Evolutionary conservation across 768 basidiomycete species (phyloP), one percentile per base, ranked within the genome.

Genomic region (Tulasnella sp.): DNA sequence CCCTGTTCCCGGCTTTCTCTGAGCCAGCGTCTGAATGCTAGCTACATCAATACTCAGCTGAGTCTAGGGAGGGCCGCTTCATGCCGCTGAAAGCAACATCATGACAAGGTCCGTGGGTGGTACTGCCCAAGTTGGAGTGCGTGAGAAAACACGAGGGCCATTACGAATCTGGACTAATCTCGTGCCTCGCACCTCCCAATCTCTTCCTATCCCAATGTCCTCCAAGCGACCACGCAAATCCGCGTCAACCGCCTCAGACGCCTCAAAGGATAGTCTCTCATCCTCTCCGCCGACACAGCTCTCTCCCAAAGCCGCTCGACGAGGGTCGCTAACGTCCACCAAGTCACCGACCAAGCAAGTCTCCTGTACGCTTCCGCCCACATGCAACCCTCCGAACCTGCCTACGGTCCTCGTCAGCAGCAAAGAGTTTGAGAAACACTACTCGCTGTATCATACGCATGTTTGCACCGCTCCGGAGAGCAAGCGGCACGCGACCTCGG

Each of bases 371-470:
- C 83, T 95, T 19, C 91, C 93, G 1, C 94, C 94, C 22, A 94
- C 92, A 52, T 95, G 94, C 79, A 86, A 88, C 72, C 83, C 80
- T 14, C 84, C 81, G 74, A 79, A 81, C 75, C 81, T 77, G 1
- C 86, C 90, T 0, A 91, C 90, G 1, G 81, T 83, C n/a, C 83
- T 94, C 59, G 81, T 84, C 1, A 84, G 85, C 76, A 84, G 87
- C 62, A 84, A 83, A 47, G 92, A 92, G 74, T 84, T 94, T 8
- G 92, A 95, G 77, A 79, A 85, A 52, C 94, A 95, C 80, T 94
- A 95, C 77, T 89, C 89, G 39, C 90, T 84, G 19, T 91, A 89
- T 77, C 91, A 93, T 77, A 89, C 91, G 0, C 91, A 92, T 78
- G 90, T 94, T 1, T 92, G 92, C 76, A 90, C 88, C 76, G 82